These are phyloP conservation scores for Cryptosporidium tyzzeri DNA, from an alignment of 169 alveolate genomes.

Conservation along the genomic window DNA sequence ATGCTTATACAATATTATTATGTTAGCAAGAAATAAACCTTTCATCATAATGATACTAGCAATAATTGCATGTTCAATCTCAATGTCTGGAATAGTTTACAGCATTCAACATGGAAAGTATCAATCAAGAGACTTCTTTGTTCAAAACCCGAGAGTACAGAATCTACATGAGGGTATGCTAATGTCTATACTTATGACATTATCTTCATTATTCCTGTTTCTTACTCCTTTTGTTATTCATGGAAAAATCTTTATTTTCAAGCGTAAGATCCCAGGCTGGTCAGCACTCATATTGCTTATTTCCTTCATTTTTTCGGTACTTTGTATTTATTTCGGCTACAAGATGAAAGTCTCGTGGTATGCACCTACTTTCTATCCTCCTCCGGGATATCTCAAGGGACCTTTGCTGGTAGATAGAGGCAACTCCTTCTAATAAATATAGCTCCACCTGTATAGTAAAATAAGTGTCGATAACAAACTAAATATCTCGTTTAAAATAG, in stretches of 20 bases:
- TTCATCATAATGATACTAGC: conserved; percentile 68
- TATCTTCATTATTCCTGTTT: conserved; percentile 43
- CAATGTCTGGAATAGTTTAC: conserved; percentile 73
- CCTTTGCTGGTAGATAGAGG: conserved; percentile 72
- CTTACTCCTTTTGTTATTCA: conserved; percentile 25
- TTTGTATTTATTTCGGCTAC: conserved; percentile 38
- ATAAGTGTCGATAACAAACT: neutral
- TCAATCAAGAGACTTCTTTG: conserved; percentile 71
- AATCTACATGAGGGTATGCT: conserved; percentile 55
- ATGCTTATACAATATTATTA: conserved; percentile 10
- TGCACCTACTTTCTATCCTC: conserved; percentile 68
- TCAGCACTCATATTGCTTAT: conserved; percentile 1
- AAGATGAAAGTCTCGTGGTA: conserved; percentile 57
- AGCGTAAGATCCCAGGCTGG: conserved; percentile 29
- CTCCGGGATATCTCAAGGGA: conserved; percentile 61
- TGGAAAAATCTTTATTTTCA: conserved; percentile 24
- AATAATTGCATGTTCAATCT: conserved; percentile 49
- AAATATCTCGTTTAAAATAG: neutral
- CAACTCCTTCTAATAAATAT: conserved; percentile 43
- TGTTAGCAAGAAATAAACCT: conserved; percentile 49
- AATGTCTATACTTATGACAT: conserved; percentile 57
- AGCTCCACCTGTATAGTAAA: neutral
- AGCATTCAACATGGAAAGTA: conserved; percentile 72
- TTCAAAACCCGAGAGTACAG: conserved; percentile 69
- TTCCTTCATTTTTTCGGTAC: neutral